Evolutionary conservation across 2,329 filamentous ascomycete genomes (phyloP).

Genomic region (Podosphaera fusca): DNA sequence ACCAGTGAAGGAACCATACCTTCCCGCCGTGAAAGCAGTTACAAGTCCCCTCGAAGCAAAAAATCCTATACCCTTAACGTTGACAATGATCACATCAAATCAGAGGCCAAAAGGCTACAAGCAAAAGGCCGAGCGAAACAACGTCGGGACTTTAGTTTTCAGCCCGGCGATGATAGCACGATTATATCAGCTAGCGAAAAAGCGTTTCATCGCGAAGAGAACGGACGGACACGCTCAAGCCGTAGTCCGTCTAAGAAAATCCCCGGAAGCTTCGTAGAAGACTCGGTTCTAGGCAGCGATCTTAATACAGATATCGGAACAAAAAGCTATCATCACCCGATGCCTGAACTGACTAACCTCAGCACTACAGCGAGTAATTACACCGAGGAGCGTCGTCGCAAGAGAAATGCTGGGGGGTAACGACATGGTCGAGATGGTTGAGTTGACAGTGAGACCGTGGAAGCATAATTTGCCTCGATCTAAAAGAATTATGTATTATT

Average conservation of each 20-base stretch:
- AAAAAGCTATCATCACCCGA: constrained; percentile 16
- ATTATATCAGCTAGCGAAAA: constrained; percentile 5
- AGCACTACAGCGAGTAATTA: constrained; percentile 10
- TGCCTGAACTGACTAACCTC: constrained; percentile 14
- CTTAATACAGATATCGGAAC: constrained; percentile 14
- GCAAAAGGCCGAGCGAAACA: constrained; percentile 25
- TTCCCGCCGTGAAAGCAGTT: not conserved
- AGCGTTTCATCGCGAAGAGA: constrained; percentile 4
- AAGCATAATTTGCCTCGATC: too few species aligned
- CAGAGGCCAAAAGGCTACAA: constrained; percentile 31
- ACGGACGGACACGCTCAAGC: constrained; percentile 7
- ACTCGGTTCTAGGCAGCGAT: constrained; percentile 4
- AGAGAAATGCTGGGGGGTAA: constrained; percentile 10
- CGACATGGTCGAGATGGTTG: not conserved
- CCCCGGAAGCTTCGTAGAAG: constrained; percentile 5
- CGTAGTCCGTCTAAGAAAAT: constrained; percentile 11
- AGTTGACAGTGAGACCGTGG: too few species aligned
- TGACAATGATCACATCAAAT: constrained; percentile 23
- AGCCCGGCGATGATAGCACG: constrained; percentile 13
- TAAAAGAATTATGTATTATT: too few species aligned
- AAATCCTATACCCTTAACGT: not conserved
- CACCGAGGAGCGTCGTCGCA: constrained; percentile 13
- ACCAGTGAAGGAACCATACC: not conserved
- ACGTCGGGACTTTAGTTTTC: constrained; percentile 16
- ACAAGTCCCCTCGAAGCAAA: constrained; percentile 2